Conservation (phyloP, 345 rosid species). For the Melaleuca quinquenervia region DNA sequence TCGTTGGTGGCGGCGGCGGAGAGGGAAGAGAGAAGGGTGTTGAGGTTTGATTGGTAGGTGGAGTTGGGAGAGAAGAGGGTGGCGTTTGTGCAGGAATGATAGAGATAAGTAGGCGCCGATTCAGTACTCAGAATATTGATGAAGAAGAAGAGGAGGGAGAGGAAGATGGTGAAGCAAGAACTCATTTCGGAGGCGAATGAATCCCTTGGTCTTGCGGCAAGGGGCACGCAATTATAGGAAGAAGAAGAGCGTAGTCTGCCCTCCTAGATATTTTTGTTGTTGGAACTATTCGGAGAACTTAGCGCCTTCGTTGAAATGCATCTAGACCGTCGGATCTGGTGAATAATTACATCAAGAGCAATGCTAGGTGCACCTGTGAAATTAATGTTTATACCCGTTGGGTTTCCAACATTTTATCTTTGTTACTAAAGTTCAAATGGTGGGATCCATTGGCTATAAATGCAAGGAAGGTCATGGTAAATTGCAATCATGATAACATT, state of each 20-base stretch:
- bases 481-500: not conserved
- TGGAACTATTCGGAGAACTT: not conserved
- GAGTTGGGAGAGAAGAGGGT: constrained; percentile 22
- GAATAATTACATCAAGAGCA: not conserved
- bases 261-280: no score
- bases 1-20: constrained; percentile 8
- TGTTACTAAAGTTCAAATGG: not conserved
- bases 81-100: not conserved
- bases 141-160: no score
- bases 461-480: not conserved
- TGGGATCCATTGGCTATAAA: not conserved
- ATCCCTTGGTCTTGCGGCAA: no score
- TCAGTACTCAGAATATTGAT: no score
- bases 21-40: constrained; percentile 18
- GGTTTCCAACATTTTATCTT: not conserved
- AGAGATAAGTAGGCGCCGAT: not conserved
- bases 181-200: no score
- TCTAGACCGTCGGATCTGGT: not conserved
- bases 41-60: constrained; percentile 30
- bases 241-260: no score
- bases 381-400: no score
- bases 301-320: accelerated
- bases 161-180: no score
- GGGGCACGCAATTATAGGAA: no score
- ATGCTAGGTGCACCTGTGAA: not conserved